Evolutionary conservation across 495 filamentous ascomycete genomes (phyloP).

Genomic region (Staphylotrichum tortipilum): DNA sequence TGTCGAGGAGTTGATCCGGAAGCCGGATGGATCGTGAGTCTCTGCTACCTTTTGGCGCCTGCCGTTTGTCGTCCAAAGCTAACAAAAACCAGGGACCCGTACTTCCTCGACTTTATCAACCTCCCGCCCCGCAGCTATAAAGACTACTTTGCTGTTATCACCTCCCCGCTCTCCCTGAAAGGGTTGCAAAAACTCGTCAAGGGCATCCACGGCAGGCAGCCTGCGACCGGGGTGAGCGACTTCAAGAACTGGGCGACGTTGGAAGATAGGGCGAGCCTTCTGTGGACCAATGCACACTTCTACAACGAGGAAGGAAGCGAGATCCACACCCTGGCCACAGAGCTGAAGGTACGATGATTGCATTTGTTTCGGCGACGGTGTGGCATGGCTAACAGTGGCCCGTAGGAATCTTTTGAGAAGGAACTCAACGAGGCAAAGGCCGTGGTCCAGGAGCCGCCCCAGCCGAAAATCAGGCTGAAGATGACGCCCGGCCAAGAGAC

Average conservation of each 20-base stretch:
- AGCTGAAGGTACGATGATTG: slow-evolving; percentile 56
- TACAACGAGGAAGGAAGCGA: slow-evolving; percentile 87
- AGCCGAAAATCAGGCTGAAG: slow-evolving; percentile 72
- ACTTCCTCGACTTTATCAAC: slow-evolving; percentile 57
- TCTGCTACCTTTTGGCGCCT: too few relatives aligned
- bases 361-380: not conserved
- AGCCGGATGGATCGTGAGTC: slow-evolving; percentile 54
- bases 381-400: not conserved
- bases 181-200: slow-evolving; percentile 61
- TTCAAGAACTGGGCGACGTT: slow-evolving; percentile 74
- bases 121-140: slow-evolving; percentile 52
- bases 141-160: slow-evolving; percentile 73
- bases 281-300: slow-evolving; percentile 77
- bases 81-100: slow-evolving; percentile 34
- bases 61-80: slow-evolving; percentile 6
- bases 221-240: slow-evolving; percentile 55
- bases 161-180: slow-evolving; percentile 62
- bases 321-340: slow-evolving; percentile 59
- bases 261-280: slow-evolving; percentile 63
- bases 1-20: slow-evolving; percentile 55
- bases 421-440: slow-evolving; percentile 61
- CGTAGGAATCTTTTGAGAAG: slow-evolving; percentile 53
- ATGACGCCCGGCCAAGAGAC: slow-evolving; percentile 36
- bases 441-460: slow-evolving; percentile 52
- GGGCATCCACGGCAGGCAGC: slow-evolving; percentile 56